These are phyloP conservation scores for Globisporangium megalacanthum DNA, from an alignment of 352 stramenopile species.

Conservation along the genomic window DNA sequence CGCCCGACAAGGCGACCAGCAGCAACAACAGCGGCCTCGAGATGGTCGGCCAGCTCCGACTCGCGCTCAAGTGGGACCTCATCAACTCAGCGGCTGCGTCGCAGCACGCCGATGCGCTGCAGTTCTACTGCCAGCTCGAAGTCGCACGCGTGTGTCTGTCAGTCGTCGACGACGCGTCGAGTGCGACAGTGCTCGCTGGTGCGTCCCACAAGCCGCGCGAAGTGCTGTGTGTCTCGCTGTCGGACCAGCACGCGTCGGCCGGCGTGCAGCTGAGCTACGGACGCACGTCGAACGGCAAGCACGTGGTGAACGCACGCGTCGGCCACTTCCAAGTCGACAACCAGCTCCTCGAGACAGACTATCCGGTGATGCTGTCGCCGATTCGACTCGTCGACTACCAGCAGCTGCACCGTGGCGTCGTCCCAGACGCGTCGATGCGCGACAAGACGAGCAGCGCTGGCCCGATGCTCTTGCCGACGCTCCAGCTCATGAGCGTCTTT, in stretches of 20 bases:
- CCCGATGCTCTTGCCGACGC: slow-evolving; percentile 57
- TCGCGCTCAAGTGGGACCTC: slow-evolving; percentile 79
- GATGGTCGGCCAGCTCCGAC: slow-evolving; percentile 71
- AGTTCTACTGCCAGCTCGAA: slow-evolving; percentile 69
- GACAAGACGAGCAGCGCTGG: slow-evolving; percentile 10
- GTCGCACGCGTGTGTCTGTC: slow-evolving; percentile 71
- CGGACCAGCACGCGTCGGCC: slow-evolving; percentile 55
- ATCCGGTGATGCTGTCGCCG: slow-evolving; percentile 67
- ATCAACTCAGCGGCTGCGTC: slow-evolving; percentile 40
- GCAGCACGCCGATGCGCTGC: slow-evolving; percentile 44
- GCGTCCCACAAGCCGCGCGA: slow-evolving; percentile 45
- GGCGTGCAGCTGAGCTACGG: slow-evolving; percentile 78
- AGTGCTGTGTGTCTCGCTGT: slow-evolving; percentile 71
- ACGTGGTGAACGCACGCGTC: slow-evolving; percentile 73
- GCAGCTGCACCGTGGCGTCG: slow-evolving; percentile 53
- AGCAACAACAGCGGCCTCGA: slow-evolving; percentile 20
- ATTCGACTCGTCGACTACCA: slow-evolving; percentile 63
- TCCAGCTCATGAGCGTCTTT: slow-evolving; percentile 81
- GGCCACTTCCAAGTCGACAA: slow-evolving; percentile 85
- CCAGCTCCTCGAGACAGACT: slow-evolving; percentile 81
- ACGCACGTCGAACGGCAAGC: slow-evolving; percentile 54
- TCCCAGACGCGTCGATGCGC: neutral
- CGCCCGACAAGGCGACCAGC: slow-evolving; percentile 15
- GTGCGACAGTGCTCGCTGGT: slow-evolving; percentile 24
- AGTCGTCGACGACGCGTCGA: slow-evolving; percentile 53